Percentiles rank a stretch among this genome's conserved stretches.
These are phyloP conservation scores for Ilex asprella DNA, from an alignment of 257 asterid species.

Conservation along the genomic window DNA sequence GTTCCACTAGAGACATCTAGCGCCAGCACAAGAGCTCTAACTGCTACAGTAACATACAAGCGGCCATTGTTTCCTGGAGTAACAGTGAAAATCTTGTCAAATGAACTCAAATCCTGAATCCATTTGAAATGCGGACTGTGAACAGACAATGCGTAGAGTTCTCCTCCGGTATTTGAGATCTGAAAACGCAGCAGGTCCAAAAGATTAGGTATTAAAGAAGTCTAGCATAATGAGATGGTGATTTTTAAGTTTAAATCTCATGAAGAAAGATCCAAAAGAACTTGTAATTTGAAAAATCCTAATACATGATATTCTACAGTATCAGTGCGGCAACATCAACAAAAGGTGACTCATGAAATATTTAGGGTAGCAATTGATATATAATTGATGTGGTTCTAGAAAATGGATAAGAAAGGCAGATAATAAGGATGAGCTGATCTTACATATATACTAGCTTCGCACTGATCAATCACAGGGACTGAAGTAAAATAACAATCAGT, in stretches of 20 bases:
- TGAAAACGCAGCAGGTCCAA: slow-evolving; percentile 23
- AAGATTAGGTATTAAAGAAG: neutral
- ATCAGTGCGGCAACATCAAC: no score
- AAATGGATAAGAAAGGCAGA: neutral
- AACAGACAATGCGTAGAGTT: slow-evolving; percentile 69
- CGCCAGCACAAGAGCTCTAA: slow-evolving; percentile 43
- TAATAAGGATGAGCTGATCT: slow-evolving; percentile 10
- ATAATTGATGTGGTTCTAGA: neutral
- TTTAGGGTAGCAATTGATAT: neutral
- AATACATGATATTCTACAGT: no score
- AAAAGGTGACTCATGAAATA: no score
- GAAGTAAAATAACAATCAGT: slow-evolving; percentile 69
- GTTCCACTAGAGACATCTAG: slow-evolving; percentile 65
- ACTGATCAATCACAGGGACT: slow-evolving; percentile 75
- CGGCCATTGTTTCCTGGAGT: slow-evolving; percentile 77
- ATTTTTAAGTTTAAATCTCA: neutral
- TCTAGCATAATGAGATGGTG: no score
- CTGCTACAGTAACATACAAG: slow-evolving; percentile 52
- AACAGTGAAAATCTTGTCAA: slow-evolving; percentile 34
- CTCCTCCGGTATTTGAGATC: slow-evolving; percentile 73
- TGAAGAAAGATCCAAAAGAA: neutral
- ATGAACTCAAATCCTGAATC: slow-evolving; percentile 80
- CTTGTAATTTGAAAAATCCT: no score
- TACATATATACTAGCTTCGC: slow-evolving; percentile 88
- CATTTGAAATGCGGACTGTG: slow-evolving; percentile 76